A percentile compares a stretch with the other conserved stretches of the same genome.
These are phyloP conservation scores for Phytophthora sansomeana DNA, from an alignment of 352 stramenopile genomes.

Conservation along the genomic window DNA sequence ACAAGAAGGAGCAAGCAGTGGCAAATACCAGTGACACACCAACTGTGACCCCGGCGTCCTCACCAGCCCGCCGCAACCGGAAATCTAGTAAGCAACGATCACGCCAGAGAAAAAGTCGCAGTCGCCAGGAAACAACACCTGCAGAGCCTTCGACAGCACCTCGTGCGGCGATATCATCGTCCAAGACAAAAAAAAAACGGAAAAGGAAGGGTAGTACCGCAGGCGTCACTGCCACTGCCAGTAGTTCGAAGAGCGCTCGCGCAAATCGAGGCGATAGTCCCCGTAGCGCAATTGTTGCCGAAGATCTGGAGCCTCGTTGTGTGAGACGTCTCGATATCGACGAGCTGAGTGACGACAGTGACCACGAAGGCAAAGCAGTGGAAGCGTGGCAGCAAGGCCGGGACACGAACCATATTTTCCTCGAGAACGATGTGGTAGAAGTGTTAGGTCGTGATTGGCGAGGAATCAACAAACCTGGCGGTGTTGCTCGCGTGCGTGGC, in stretches of 20 bases:
- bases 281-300: conserved; percentile 13
- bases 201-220: conserved; percentile 46
- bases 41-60: conserved; percentile 15
- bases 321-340: conserved; percentile 59
- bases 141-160: conserved; percentile 22
- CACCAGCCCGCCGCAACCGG: conserved; percentile 14
- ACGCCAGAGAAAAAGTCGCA: conserved; percentile 32
- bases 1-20: conserved; percentile 31
- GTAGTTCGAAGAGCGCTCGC: conserved; percentile 20
- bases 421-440: conserved; percentile 61
- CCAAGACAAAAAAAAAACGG: conserved; percentile 57
- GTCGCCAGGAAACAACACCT: conserved; percentile 36
- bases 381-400: conserved; percentile 25
- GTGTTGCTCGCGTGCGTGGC: conserved; percentile 63
- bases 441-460: conserved; percentile 63
- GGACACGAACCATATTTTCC: conserved; percentile 43
- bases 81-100: conserved; percentile 30
- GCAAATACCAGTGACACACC: conserved; percentile 6
- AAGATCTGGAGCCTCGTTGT: conserved; percentile 39
- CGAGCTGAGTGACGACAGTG: conserved; percentile 48
- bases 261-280: conserved; percentile 18
- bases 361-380: conserved; percentile 27
- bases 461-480: conserved; percentile 76
- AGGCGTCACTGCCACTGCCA: conserved; percentile 11
- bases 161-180: conserved; percentile 43